phyloP scores from a whole-genome alignment of 2,329 filamentous ascomycete species.

The Lachnellula occidentalis region DNA sequence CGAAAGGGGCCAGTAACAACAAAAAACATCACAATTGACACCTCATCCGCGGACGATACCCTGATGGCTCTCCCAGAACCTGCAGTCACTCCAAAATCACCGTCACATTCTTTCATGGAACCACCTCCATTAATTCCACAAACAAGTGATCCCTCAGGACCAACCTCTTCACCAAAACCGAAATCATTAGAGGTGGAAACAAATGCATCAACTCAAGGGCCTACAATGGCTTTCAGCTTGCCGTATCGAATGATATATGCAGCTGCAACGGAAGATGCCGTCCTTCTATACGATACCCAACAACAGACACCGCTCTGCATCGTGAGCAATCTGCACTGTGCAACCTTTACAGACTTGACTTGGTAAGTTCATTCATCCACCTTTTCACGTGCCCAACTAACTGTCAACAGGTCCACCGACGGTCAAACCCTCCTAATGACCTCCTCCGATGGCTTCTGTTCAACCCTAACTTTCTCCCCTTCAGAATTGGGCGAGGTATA shows the following conservation, averaged over 20 bases:
- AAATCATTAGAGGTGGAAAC: constrained; percentile 38
- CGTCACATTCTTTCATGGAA: constrained; percentile 66
- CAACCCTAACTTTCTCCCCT: constrained; percentile 74
- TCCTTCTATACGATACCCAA: constrained; percentile 93
- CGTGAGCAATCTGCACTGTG: constrained; percentile 95
- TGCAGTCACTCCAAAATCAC: constrained; percentile 49
- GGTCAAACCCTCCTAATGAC: constrained; percentile 81
- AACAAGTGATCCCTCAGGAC: constrained; percentile 45
- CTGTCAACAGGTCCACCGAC: constrained; percentile 59
- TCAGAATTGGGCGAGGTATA: constrained; percentile 84
- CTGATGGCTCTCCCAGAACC: constrained; percentile 83
- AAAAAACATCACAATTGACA: constrained; percentile 91
- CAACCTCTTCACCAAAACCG: constrained; percentile 45
- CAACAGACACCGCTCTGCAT: constrained; percentile 90
- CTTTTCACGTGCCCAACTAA: constrained; percentile 6
- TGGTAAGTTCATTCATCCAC: constrained; percentile 60
- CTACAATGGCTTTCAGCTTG: constrained; percentile 70
- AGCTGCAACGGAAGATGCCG: constrained; percentile 92
- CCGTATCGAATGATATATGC: constrained; percentile 95
- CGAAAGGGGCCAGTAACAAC: constrained; percentile 64
- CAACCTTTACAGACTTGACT: constrained; percentile 91
- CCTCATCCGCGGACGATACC: constrained; percentile 77
- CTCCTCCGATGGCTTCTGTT: constrained; percentile 98
- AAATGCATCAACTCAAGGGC: constrained; percentile 47
- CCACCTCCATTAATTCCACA: constrained; percentile 60